Percentiles rank a stretch among this genome's conserved stretches.
phyloP scores from a whole-genome alignment of 2,329 filamentous ascomycete genomes.

The Pseudocercospora cruenta region DNA sequence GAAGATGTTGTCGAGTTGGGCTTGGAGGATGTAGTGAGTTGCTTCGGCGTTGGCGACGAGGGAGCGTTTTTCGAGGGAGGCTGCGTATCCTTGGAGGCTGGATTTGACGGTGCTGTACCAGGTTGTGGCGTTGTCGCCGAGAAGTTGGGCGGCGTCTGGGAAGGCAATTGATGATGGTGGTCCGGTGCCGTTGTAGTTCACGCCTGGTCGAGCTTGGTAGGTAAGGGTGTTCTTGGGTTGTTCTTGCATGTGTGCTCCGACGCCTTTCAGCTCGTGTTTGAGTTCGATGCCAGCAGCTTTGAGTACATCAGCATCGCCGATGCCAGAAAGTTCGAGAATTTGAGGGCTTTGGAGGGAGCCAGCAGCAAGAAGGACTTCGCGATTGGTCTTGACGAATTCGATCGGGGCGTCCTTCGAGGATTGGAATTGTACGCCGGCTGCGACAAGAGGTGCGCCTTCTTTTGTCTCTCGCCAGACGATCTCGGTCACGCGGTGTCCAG shows the following conservation, averaged over 20 bases:
- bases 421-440: slow-evolving; percentile 30
- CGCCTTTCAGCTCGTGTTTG: slow-evolving; percentile 13
- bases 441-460: slow-evolving; percentile 12
- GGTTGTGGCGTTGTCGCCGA: slow-evolving; percentile 34
- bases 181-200: slow-evolving; percentile 42
- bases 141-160: slow-evolving; percentile 43
- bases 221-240: slow-evolving; percentile 28
- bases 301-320: slow-evolving; percentile 47
- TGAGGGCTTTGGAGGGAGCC: slow-evolving; percentile 61
- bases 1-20: slow-evolving; percentile 36
- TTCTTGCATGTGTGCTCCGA: slow-evolving; percentile 24
- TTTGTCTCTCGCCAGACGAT: slow-evolving; percentile 25
- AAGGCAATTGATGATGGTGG: slow-evolving; percentile 44
- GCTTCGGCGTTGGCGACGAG: slow-evolving; percentile 30
- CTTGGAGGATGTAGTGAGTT: slow-evolving; percentile 26
- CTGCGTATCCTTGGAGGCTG: slow-evolving; percentile 38
- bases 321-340: slow-evolving; percentile 63
- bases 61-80: slow-evolving; percentile 20
- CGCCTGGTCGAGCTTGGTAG: slow-evolving; percentile 16
- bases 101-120: slow-evolving; percentile 33
- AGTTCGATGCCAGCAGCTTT: slow-evolving; percentile 34
- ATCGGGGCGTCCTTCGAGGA: slow-evolving; percentile 21
- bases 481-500: slow-evolving; percentile 33
- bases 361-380: slow-evolving; percentile 57
- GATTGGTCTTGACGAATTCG: slow-evolving; percentile 35